Conservation (phyloP, 305 asterid genomes). For the Fraxinus velutina region DNA sequence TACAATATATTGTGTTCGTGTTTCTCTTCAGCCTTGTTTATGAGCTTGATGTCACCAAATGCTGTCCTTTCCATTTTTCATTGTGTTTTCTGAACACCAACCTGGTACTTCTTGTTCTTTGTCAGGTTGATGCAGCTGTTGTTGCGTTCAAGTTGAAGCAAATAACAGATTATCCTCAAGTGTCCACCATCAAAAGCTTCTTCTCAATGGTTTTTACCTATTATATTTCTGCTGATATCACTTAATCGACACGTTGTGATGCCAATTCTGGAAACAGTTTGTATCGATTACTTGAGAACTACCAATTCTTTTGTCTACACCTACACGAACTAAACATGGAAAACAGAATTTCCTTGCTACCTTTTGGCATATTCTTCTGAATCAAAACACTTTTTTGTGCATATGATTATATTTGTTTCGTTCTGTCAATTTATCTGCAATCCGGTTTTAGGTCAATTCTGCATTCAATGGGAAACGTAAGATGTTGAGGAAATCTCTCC, state of each 20-base stretch:
- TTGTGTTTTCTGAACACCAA: background rate
- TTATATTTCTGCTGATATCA: background rate
- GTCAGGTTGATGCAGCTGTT: conserved; percentile 91
- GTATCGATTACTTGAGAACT: background rate
- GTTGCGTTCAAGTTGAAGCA: conserved; percentile 73
- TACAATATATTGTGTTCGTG: background rate
- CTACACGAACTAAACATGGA: background rate
- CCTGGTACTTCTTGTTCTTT: background rate
- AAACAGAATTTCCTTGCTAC: background rate
- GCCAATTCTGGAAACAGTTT: background rate
- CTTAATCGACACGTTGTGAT: background rate
- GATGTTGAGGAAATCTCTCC: conserved; percentile 88
- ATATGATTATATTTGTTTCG: background rate
- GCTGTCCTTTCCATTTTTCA: background rate
- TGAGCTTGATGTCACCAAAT: background rate
- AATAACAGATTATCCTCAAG: conserved; percentile 62
- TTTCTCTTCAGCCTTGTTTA: background rate
- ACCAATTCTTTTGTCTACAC: background rate
- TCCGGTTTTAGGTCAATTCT: conserved; percentile 64
- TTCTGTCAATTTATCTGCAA: background rate
- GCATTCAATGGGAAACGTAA: conserved; percentile 95
- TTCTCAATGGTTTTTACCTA: conserved; percentile 65
- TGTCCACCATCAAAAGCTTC: conserved; percentile 83
- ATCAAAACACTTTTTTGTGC: background rate
- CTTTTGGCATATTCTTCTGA: background rate